Evolutionary conservation across 139 green algal species (phyloP).

Genomic region (Chlamydomonas sphaeroides): DNA sequence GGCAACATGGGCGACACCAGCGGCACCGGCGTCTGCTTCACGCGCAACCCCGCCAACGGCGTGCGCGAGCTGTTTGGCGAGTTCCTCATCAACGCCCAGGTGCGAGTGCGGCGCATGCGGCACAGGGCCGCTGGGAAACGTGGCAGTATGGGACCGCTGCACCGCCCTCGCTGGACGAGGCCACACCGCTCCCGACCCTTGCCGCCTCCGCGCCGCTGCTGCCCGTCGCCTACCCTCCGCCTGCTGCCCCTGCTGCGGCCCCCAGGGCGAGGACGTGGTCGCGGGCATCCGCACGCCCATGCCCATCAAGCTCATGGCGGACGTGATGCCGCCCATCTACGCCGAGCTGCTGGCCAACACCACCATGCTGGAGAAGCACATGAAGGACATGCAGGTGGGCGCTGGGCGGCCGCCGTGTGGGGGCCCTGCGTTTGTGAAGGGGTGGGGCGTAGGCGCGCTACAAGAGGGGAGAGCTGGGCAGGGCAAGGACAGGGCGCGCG

Average conservation of each 20-base stretch:
- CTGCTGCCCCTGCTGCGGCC: constrained; percentile 47
- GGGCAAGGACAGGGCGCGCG: too few species aligned
- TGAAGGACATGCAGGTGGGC: constrained; percentile 85
- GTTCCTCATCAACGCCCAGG: constrained; percentile 89
- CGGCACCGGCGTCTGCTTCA: constrained; percentile 91
- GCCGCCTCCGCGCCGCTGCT: too few species aligned
- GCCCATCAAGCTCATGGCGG: constrained; percentile 72
- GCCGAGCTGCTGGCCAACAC: constrained; percentile 79
- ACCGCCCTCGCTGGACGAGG: too few species aligned
- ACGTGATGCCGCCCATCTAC: constrained; percentile 83
- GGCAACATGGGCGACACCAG: constrained; percentile 83
- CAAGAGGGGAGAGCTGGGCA: too few species aligned
- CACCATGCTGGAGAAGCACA: constrained; percentile 81
- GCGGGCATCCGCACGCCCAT: constrained; percentile 85
- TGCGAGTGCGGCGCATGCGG: too few species aligned
- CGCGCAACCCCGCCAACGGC: constrained; percentile 82
- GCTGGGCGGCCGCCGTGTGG: too few species aligned
- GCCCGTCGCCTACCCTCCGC: too few species aligned
- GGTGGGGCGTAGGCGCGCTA: too few species aligned
- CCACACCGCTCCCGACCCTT: too few species aligned
- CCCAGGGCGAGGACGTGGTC: constrained; percentile 86
- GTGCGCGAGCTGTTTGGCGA: constrained; percentile 85
- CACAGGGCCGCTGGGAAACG: too few species aligned
- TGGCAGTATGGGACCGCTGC: too few species aligned
- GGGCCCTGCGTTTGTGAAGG: too few species aligned